phyloP scores from a whole-genome alignment of 2,329 filamentous ascomycete species.

The Dothistroma pini region DNA sequence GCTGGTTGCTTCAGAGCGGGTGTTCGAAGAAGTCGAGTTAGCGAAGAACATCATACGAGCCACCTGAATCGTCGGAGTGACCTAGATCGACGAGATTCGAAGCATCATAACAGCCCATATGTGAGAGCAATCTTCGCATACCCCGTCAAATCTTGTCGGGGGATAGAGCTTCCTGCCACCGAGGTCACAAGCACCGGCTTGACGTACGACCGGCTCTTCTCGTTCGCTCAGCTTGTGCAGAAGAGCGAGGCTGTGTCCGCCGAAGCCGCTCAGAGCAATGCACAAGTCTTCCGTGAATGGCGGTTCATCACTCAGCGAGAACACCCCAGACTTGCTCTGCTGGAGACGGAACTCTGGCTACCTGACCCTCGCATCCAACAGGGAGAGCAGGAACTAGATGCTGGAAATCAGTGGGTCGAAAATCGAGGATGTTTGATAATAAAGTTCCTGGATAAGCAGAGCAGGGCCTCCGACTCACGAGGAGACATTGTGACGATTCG shows the following conservation, averaged over 20 bases:
- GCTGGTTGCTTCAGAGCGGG: background rate
- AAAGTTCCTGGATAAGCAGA: slow-evolving; percentile 56
- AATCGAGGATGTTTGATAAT: slow-evolving; percentile 62
- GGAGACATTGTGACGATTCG: slow-evolving; percentile 57
- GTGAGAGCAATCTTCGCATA: slow-evolving; percentile 44
- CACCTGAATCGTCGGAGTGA: too few relatives aligned
- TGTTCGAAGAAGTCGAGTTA: background rate
- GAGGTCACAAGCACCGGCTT: slow-evolving; percentile 44
- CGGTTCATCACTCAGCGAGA: slow-evolving; percentile 67
- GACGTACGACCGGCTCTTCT: slow-evolving; percentile 42
- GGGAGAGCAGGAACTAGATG: background rate
- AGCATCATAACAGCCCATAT: background rate
- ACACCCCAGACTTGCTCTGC: slow-evolving; percentile 65
- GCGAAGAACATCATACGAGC: background rate
- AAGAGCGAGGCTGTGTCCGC: slow-evolving; percentile 12
- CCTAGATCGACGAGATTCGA: background rate
- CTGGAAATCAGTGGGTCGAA: slow-evolving; percentile 47
- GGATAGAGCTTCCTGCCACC: slow-evolving; percentile 37
- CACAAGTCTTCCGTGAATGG: slow-evolving; percentile 54
- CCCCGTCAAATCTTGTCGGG: slow-evolving; percentile 48
- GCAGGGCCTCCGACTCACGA: slow-evolving; percentile 16
- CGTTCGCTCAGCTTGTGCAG: slow-evolving; percentile 63
- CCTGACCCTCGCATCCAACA: slow-evolving; percentile 48
- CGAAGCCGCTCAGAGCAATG: slow-evolving; percentile 18
- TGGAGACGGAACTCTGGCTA: slow-evolving; percentile 65